These are phyloP conservation scores for Guillardia theta DNA, from an alignment of 78 protist species.

Conservation along the genomic window DNA sequence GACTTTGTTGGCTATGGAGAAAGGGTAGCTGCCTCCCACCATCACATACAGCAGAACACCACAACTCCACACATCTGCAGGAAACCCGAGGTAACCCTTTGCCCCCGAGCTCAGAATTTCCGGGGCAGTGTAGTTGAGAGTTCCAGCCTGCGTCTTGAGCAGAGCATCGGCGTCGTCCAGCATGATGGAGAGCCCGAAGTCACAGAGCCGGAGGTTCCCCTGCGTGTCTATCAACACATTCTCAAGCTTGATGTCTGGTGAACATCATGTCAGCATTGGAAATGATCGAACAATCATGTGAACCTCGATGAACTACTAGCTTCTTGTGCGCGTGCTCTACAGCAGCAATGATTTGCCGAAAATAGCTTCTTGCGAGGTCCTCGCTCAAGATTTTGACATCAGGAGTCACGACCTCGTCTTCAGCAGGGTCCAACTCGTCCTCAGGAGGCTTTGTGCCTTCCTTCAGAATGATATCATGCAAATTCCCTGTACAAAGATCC, in stretches of 20 bases:
- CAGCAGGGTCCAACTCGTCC: neutral
- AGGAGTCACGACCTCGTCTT: too few species aligned
- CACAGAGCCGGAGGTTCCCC: neutral
- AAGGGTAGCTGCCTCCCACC: neutral
- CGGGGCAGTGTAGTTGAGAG: neutral
- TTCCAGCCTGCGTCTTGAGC: neutral
- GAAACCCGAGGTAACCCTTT: neutral
- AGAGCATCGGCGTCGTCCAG: neutral
- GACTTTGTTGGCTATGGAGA: neutral
- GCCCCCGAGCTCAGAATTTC: neutral
- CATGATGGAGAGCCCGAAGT: conserved; percentile 12
- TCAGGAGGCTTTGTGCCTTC: neutral
- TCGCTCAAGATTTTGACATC: too few species aligned
- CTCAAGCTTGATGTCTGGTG: neutral
- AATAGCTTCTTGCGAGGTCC: neutral
- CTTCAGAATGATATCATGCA: neutral
- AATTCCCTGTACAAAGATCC: neutral
- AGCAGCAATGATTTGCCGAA: neutral
- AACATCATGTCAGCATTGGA: too few species aligned
- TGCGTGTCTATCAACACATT: neutral
- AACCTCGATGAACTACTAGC: neutral
- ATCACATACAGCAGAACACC: neutral
- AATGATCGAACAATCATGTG: too few species aligned
- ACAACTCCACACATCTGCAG: neutral
- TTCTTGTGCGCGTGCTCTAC: neutral